phyloP scores from a whole-genome alignment of 306 rosid genomes.

The barrel medic (Medicago truncatula) region MtrunA17r5.0-ANR NC_053044.1:31494001-31494500 shows the following conservation, averaged over 20 bases:
- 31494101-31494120: background rate
- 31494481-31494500: background rate
- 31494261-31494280: too few species aligned
- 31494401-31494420: background rate
- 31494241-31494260: too few species aligned
- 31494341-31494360: background rate
- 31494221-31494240: too few species aligned
- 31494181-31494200: too few species aligned
- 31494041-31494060: background rate
- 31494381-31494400: background rate
- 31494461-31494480: background rate
- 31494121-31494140: conserved; percentile 33
- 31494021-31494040: conserved; percentile 35
- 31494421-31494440: background rate
- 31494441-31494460: background rate
- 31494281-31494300: too few species aligned
- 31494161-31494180: too few species aligned
- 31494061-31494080: background rate
- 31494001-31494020: conserved; percentile 36
- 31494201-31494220: too few species aligned
- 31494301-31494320: background rate
- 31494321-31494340: conserved; percentile 30
- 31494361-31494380: background rate
- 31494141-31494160: background rate
- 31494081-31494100: background rate